Conservation (phyloP, 148 eudicot species). For the Heliosperma pusillum region DNA sequence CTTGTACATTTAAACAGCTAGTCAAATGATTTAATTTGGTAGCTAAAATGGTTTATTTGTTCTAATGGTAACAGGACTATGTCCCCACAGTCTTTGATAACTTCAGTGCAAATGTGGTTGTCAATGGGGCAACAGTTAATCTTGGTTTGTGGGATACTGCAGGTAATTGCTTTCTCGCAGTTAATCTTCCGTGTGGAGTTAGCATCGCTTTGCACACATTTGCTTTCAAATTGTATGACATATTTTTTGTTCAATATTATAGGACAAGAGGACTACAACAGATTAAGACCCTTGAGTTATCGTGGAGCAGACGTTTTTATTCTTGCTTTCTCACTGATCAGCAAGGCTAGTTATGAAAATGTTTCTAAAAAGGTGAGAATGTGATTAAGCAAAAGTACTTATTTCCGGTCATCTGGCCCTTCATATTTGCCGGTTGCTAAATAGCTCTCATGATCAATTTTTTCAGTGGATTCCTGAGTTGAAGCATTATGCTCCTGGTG, state of each 20-base stretch:
- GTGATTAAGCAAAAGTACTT: neutral
- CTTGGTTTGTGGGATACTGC: constrained; percentile 52
- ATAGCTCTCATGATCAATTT: constrained; percentile 17
- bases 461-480: constrained; percentile 97
- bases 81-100: constrained; percentile 54
- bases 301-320: constrained; percentile 68
- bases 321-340: constrained; percentile 55
- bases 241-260: neutral
- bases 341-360: constrained; percentile 69
- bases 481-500: constrained; percentile 99
- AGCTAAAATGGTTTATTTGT: neutral
- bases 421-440: constrained; percentile 16
- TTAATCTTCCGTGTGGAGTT: too few species aligned
- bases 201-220: too few species aligned
- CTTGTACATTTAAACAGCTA: too few species aligned
- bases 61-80: constrained; percentile 33
- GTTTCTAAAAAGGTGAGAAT: constrained; percentile 50
- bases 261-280: constrained; percentile 67
- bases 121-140: constrained; percentile 46
- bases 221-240: too few species aligned
- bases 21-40: too few species aligned
- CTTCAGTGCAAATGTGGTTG: constrained; percentile 54
- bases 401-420: neutral
- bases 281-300: constrained; percentile 61
- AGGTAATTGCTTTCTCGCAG: constrained; percentile 19